Evolutionary conservation across 2,329 filamentous ascomycete genomes (phyloP).

Genomic region (Rosellinia necatrix): DNA sequence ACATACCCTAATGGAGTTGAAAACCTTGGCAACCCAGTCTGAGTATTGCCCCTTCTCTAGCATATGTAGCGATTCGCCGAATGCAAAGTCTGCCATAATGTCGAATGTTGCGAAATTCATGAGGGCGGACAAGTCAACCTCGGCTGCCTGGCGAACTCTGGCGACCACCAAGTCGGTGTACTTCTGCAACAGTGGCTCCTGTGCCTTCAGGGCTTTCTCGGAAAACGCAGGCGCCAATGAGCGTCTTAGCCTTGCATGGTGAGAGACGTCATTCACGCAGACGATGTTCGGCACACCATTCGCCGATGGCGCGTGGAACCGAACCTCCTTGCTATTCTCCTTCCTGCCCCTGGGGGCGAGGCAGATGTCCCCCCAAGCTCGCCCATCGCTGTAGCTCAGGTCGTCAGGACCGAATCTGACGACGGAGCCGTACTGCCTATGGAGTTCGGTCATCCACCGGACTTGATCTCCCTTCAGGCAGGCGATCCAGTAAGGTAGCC

Average conservation of each 20-base stretch:
- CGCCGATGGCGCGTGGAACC: constrained; percentile 13
- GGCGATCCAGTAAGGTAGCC: constrained; percentile 31
- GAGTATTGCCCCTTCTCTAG: constrained; percentile 24
- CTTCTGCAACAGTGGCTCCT: constrained; percentile 23
- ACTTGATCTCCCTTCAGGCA: constrained; percentile 28
- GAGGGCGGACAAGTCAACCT: constrained; percentile 16
- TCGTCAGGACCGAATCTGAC: constrained; percentile 31
- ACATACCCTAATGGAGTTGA: constrained; percentile 21
- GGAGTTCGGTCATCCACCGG: constrained; percentile 22
- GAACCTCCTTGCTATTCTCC: constrained; percentile 19
- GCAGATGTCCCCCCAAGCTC: constrained; percentile 28
- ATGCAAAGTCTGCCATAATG: constrained; percentile 31
- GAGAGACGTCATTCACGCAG: constrained; percentile 5
- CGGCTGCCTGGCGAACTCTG: not conserved
- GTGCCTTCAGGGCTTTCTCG: constrained; percentile 18
- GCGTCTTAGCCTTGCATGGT: constrained; percentile 23
- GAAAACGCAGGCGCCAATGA: constrained; percentile 24
- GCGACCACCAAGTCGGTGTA: constrained; percentile 17
- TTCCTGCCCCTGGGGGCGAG: constrained; percentile 8
- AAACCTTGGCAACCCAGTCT: constrained; percentile 27
- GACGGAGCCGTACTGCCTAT: constrained; percentile 27
- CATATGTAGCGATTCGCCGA: constrained; percentile 28
- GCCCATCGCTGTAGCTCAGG: constrained; percentile 26
- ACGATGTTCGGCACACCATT: constrained; percentile 21
- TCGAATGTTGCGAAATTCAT: constrained; percentile 31